Conservation (phyloP, 495 filamentous ascomycete species). For the Pyrenula aspistea region DNA sequence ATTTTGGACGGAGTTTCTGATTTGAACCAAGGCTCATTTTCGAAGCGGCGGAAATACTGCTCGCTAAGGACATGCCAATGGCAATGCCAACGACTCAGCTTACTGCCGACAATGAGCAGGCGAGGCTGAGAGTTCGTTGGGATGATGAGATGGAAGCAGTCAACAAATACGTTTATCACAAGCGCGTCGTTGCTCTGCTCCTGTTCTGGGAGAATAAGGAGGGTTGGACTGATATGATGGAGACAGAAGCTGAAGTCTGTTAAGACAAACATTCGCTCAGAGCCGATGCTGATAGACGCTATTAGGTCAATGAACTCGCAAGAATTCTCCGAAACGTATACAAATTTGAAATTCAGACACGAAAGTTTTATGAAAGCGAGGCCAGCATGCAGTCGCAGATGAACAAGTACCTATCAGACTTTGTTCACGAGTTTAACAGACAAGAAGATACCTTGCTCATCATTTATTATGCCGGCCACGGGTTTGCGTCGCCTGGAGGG, state of each 20-base stretch:
- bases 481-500: slow-evolving; percentile 1
- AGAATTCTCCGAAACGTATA: not conserved
- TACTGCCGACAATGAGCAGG: not conserved
- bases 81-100: not conserved
- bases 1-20: not conserved
- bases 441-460: slow-evolving; percentile 6
- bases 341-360: not conserved
- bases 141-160: not conserved
- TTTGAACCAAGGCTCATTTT: not conserved
- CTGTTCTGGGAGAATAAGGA: not conserved
- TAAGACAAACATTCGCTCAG: too few relatives aligned
- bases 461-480: slow-evolving; percentile 13
- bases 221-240: not conserved
- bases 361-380: not conserved
- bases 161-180: not conserved
- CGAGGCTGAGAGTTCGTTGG: not conserved
- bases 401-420: slow-evolving; percentile 3
- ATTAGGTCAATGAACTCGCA: not conserved
- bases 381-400: slow-evolving; percentile 1
- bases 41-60: not conserved
- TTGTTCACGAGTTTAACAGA: slow-evolving; percentile 7
- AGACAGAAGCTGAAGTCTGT: not conserved
- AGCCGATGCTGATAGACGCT: not conserved
- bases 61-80: not conserved
- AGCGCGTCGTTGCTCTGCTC: not conserved